A percentile compares a stretch with the other conserved stretches of the same genome.
phyloP scores from a whole-genome alignment of 202 grass and related monocot genomes.

The Eragrostis tef region DNA sequence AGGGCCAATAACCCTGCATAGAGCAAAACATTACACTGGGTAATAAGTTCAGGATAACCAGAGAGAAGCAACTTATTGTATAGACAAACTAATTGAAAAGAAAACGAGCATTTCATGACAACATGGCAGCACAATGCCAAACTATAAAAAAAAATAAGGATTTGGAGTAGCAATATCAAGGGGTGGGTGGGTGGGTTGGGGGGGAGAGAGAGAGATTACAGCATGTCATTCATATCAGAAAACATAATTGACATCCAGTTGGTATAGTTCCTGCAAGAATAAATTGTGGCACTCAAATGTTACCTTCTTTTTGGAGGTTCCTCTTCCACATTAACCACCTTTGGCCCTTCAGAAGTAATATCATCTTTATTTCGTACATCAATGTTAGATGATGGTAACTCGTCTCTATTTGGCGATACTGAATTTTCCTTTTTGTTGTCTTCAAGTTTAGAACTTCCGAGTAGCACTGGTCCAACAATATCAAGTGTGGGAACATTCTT shows the following conservation, averaged over 20 bases:
- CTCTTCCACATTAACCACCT: conserved; percentile 45
- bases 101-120: conserved; percentile 20
- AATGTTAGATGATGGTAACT: conserved; percentile 46
- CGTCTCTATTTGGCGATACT: conserved; percentile 32
- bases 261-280: neutral
- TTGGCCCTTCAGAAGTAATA: conserved; percentile 30
- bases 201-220: conserved; percentile 5
- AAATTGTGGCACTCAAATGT: conserved; percentile 28
- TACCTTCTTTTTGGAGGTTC: conserved; percentile 73
- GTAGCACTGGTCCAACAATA: conserved; percentile 59
- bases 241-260: neutral
- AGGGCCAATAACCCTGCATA: conserved; percentile 80
- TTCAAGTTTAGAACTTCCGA: conserved; percentile 41
- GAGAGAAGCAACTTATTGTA: conserved; percentile 8
- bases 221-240: neutral
- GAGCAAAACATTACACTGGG: conserved; percentile 28
- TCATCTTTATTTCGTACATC: conserved; percentile 50
- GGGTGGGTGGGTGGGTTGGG: too few species aligned
- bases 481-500: conserved; percentile 72
- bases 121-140: neutral
- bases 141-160: conserved; percentile 18
- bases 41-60: conserved; percentile 15
- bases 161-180: conserved; percentile 15
- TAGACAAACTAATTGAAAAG: conserved; percentile 19
- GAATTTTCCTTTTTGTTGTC: conserved; percentile 42